These are phyloP conservation scores for Candida mattraensis DNA, from an alignment of 805 yeast species.

Conservation along the genomic window DNA sequence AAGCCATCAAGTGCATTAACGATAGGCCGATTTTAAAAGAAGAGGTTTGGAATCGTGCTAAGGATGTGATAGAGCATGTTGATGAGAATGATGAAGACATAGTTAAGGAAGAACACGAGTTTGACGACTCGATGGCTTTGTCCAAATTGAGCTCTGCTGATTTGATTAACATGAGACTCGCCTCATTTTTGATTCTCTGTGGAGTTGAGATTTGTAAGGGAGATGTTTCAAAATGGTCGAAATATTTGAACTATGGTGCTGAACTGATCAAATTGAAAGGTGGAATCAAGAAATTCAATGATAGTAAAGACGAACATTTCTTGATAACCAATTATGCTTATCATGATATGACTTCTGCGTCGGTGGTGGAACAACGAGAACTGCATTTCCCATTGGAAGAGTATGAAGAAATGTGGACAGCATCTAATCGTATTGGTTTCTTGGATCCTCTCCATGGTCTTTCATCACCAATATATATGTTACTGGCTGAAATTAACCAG, in stretches of 20 bases:
- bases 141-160: conserved; percentile 30
- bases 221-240: conserved; percentile 75
- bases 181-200: conserved; percentile 64
- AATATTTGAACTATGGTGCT: conserved; percentile 64
- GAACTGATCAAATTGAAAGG: conserved; percentile 60
- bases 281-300: conserved; percentile 53
- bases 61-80: conserved; percentile 28
- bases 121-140: conserved; percentile 9
- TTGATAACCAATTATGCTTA: conserved; percentile 76
- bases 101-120: conserved; percentile 8
- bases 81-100: conserved; percentile 29
- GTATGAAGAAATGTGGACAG: conserved; percentile 52
- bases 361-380: conserved; percentile 56
- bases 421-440: conserved; percentile 39
- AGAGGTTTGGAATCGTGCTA: conserved; percentile 20
- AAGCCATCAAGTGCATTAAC: conserved; percentile 45
- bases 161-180: conserved; percentile 47
- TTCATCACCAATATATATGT: conserved; percentile 63
- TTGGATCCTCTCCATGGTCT: conserved; percentile 74
- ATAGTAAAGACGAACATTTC: conserved; percentile 65
- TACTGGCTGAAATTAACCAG: conserved; percentile 67
- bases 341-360: conserved; percentile 71
- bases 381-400: conserved; percentile 63
- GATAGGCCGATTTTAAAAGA: conserved; percentile 29
- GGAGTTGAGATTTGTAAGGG: conserved; percentile 86